Evolutionary conservation across 371 early-diverging fungal species (phyloP), one percentile per base, ranked within the genome.

Genomic region (Chytridium lagenaria): DNA sequence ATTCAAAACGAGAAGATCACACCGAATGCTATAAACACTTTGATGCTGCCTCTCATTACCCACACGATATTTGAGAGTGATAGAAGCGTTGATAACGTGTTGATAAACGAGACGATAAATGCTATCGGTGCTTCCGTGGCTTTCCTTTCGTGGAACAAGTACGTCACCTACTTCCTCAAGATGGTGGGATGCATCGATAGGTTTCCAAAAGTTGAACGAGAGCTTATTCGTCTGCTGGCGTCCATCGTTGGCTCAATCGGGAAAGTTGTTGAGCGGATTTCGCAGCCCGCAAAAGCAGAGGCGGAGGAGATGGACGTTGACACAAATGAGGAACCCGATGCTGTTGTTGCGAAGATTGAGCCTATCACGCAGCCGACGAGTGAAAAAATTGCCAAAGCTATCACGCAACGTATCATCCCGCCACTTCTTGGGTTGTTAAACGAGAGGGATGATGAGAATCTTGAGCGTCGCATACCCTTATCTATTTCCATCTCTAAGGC

Each of bases 231-330:
- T 33, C 84, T 92, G 0, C 85, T 97, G 12, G 88, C 93, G 70
- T 82, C 90, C 12, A 84, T 97, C 50, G 76, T 37, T 61, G 61
- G 55, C 5, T 7, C 26, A 23, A 52, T 98, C 63, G 96, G 97
- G 67, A 87, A 88, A 34, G 98, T 97, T 89, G 94, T 94, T 74
- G 96, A 94, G 81, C 92, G 95, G 74, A 71, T 94, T 50, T 51
- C 39, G 36, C 55, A 61, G 71, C 73, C 74, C 0, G 73, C 64
- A n/a, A 74, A 64, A 0, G 80, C 74, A 5, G 78, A 72, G 1
- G 80, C 55, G n/a, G 79, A 77, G 16, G 72, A 77, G 0, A 71
- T 63, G 2, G 77, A 70, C 0, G 71, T 71, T 39, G 77, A 75
- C 66, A 80, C 81, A 2, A 80, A 78, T 12, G 74, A 72, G 10